Percentiles rank a stretch among this genome's conserved stretches.
These are phyloP conservation scores for Triticum turgidum DNA, from an alignment of 176 grass and related monocot genomes.

Conservation along the genomic window DNA sequence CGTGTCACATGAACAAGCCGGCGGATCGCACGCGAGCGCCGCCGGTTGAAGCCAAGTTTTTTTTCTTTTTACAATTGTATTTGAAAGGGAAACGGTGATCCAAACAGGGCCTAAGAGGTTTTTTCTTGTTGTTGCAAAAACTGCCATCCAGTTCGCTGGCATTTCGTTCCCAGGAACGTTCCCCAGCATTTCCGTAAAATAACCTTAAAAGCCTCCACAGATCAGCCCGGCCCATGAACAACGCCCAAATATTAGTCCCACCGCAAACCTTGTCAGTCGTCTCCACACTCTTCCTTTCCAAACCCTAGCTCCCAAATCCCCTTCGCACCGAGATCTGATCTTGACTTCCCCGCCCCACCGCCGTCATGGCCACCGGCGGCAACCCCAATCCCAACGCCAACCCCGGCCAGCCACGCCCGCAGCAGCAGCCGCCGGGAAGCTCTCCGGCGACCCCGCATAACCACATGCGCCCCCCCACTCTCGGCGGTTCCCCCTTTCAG, in stretches of 20 bases:
- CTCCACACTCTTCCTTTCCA: background rate
- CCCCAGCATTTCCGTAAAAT: background rate
- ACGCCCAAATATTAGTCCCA: background rate
- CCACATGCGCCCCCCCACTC: slow-evolving; percentile 64
- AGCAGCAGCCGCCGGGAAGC: slow-evolving; percentile 32
- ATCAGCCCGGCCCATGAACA: background rate
- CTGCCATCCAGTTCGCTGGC: too few species aligned
- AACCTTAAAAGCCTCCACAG: background rate
- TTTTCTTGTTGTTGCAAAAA: too few species aligned
- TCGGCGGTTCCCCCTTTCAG: slow-evolving; percentile 55
- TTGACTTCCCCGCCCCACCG: background rate
- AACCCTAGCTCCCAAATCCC: slow-evolving; percentile 45
- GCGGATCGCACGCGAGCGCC: too few species aligned
- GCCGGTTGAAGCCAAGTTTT: too few species aligned
- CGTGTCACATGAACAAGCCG: too few species aligned
- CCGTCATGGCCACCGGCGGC: slow-evolving; percentile 47
- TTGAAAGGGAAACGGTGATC: too few species aligned
- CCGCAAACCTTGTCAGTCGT: background rate
- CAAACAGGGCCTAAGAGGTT: too few species aligned
- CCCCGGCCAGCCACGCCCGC: slow-evolving; percentile 27
- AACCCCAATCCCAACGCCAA: slow-evolving; percentile 29
- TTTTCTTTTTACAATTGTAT: too few species aligned
- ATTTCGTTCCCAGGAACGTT: too few species aligned
- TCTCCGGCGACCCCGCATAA: slow-evolving; percentile 49
- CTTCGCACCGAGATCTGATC: slow-evolving; percentile 34